phyloP scores from a whole-genome alignment of 257 asterid species.

The Solanum piurae region DNA sequence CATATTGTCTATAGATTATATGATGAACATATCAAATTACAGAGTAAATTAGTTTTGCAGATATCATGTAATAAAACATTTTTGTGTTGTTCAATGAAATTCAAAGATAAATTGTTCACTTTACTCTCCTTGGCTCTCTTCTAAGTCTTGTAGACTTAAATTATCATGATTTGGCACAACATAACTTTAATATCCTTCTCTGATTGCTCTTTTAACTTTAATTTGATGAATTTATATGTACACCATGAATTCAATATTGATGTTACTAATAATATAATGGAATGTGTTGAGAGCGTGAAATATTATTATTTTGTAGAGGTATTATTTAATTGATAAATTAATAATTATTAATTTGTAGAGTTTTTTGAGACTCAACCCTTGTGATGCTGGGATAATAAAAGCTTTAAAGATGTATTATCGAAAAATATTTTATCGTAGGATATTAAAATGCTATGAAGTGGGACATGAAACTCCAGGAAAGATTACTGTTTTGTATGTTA shows the following conservation, averaged over 20 bases:
- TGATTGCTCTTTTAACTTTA: neutral
- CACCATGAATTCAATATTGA: neutral
- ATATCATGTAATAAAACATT: neutral
- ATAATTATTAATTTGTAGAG: no score
- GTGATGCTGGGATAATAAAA: no score
- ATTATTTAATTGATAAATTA: no score
- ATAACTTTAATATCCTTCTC: neutral
- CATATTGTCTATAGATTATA: neutral
- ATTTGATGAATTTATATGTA: neutral
- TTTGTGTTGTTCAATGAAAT: neutral
- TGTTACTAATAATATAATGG: neutral
- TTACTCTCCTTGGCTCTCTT: neutral
- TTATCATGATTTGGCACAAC: neutral
- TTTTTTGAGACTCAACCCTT: no score
- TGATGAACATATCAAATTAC: neutral
- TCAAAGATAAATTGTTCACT: neutral
- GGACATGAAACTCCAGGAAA: no score
- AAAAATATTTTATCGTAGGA: no score
- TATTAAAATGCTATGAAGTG: no score
- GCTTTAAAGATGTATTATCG: no score
- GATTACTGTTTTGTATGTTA: no score
- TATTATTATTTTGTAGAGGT: no score
- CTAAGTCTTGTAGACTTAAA: neutral
- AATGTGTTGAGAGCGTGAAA: no score
- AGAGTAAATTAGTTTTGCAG: neutral